phyloP scores from a whole-genome alignment of 225 moss, liverwort and hornwort species.

The Pseudoscleropodium purum region DNA sequence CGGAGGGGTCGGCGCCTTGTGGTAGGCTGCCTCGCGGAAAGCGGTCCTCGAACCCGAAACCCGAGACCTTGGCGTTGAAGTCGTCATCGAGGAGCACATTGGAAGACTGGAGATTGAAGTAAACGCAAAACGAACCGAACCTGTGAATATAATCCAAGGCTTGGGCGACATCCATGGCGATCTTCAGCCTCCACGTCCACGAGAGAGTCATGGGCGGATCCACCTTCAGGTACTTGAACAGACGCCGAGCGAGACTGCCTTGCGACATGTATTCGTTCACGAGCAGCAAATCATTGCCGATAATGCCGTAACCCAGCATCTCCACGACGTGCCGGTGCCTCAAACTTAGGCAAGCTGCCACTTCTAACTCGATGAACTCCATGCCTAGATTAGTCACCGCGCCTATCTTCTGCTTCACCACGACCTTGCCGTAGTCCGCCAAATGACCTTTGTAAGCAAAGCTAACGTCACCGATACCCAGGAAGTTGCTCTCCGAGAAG shows the following conservation, averaged over 20 bases:
- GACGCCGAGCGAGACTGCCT: slow-evolving; percentile 10
- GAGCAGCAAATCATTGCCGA: slow-evolving; percentile 20
- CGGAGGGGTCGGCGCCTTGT: neutral
- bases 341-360: neutral
- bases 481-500: slow-evolving; percentile 14
- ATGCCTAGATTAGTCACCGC: neutral
- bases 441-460: neutral
- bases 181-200: slow-evolving; percentile 16
- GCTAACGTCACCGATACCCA: slow-evolving; percentile 22
- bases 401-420: neutral
- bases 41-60: neutral
- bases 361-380: neutral
- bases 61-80: slow-evolving; percentile 43
- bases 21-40: neutral
- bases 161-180: slow-evolving; percentile 30
- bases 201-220: neutral
- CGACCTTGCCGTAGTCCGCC: slow-evolving; percentile 9
- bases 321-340: slow-evolving; percentile 21
- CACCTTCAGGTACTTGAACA: neutral
- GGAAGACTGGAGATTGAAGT: neutral
- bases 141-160: neutral
- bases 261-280: slow-evolving; percentile 40
- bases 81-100: slow-evolving; percentile 30
- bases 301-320: slow-evolving; percentile 8
- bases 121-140: neutral